These are phyloP conservation scores for Aspergillus tubingensis DNA, from an alignment of 2,329 filamentous ascomycete species.

Conservation along the genomic window DNA sequence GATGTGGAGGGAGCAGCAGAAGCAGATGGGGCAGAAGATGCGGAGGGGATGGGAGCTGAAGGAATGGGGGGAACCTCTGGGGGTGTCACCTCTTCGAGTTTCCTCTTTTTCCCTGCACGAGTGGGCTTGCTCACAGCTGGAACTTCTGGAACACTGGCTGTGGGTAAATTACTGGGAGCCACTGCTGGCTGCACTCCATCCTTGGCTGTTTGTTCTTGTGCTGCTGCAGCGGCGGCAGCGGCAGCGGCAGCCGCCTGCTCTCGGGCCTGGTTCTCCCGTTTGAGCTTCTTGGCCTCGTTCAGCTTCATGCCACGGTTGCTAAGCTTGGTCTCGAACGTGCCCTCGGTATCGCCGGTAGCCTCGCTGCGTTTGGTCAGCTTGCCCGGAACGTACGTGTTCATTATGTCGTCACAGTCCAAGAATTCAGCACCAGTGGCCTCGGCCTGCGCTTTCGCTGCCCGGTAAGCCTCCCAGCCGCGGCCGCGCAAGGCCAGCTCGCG, in stretches of 20 bases:
- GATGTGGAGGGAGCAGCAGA: neutral
- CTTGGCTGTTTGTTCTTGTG: constrained; percentile 24
- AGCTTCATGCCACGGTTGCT: constrained; percentile 63
- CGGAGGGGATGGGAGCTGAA: neutral
- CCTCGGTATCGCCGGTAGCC: constrained; percentile 40
- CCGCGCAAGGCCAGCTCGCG: constrained; percentile 63
- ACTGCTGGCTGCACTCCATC: constrained; percentile 12
- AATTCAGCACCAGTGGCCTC: constrained; percentile 56
- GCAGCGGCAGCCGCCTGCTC: constrained; percentile 47
- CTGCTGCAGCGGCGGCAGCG: constrained; percentile 17
- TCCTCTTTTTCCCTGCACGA: constrained; percentile 51
- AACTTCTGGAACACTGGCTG: constrained; percentile 8
- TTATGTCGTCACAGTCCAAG: constrained; percentile 56
- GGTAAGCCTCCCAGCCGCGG: constrained; percentile 55
- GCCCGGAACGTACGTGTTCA: constrained; percentile 40
- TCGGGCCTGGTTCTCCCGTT: constrained; percentile 55
- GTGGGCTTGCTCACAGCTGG: constrained; percentile 20
- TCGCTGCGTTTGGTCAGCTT: constrained; percentile 45
- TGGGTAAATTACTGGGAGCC: constrained; percentile 13
- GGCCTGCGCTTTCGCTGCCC: constrained; percentile 53
- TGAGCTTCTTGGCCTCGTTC: constrained; percentile 63
- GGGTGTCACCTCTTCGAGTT: constrained; percentile 52
- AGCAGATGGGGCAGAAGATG: neutral
- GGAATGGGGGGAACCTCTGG: constrained; percentile 19
- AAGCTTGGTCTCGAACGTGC: constrained; percentile 52